These are phyloP conservation scores for Colletotrichum orchidophilum DNA, from an alignment of 2,329 filamentous ascomycete genomes.

Conservation along the genomic window DNA sequence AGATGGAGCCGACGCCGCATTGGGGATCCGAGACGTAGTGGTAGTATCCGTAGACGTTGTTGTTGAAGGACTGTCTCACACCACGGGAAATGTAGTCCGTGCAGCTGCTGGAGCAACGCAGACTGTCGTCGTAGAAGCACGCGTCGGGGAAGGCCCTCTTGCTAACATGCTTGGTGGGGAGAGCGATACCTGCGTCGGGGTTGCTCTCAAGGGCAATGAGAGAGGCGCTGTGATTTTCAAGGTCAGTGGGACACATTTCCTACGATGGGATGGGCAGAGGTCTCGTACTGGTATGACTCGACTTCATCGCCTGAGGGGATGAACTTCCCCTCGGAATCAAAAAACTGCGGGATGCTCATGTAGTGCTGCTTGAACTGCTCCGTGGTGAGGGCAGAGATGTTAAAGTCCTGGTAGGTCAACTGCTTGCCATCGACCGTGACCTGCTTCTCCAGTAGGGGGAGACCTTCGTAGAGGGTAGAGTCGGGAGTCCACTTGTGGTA, in stretches of 20 bases:
- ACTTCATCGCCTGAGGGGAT: background rate
- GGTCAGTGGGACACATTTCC: no score
- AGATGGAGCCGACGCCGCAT: slow-evolving; percentile 3
- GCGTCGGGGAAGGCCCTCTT: slow-evolving; percentile 9
- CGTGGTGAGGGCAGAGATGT: slow-evolving; percentile 1
- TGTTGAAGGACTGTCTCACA: background rate
- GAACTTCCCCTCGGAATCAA: background rate
- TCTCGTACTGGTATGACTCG: background rate
- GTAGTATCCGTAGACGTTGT: slow-evolving; percentile 13
- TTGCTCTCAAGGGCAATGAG: background rate
- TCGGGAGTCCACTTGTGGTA: background rate
- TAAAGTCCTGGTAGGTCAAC: slow-evolving; percentile 3
- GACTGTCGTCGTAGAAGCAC: slow-evolving; percentile 3
- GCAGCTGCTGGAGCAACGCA: slow-evolving; percentile 1
- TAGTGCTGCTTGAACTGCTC: slow-evolving; percentile 8
- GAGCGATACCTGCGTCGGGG: background rate
- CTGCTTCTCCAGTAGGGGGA: slow-evolving; percentile 6
- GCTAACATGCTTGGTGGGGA: background rate
- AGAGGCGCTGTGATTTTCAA: background rate
- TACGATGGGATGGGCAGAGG: no score
- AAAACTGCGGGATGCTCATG: background rate
- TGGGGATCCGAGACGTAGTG: slow-evolving; percentile 6
- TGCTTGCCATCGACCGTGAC: slow-evolving; percentile 2
- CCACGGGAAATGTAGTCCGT: background rate
- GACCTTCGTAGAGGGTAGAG: background rate